Base-by-base conservation (phyloP, 1,139 yeast species). In the Kodamaea sp. region DNA sequence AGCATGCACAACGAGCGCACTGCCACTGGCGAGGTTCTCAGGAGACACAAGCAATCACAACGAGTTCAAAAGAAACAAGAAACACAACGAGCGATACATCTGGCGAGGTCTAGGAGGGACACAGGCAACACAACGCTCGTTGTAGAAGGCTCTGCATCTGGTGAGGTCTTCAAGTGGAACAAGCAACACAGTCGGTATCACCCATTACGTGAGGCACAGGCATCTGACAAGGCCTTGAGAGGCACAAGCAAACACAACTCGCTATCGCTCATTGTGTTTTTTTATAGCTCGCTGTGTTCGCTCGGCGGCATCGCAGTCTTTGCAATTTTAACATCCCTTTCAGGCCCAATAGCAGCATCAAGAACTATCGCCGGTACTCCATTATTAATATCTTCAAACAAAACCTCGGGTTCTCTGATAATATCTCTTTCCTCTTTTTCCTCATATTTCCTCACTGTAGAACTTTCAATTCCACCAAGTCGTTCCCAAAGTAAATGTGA, bases 401-500 rank as follows among this genome's bases (percentile, higher is more conserved):
- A 51, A 2, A 70, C 54, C 42, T 67, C 65, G 1, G 73, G 71
- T 38, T 65, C 57, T 6, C 46, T 44, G 8, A 46, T 30, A 15
- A 57, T 46, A 41, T 58, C 57, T 6, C 37, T 42, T 4, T 28
- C 39, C 29, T 47, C 44, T 8, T 31, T 36, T 6, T 41, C 47
- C 22, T 58, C 57, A 37, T 52, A 62, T 37, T 55, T 64, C 31
- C 66, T 49, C 5, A 68, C 71, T n/a, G 59, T 53, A 12, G 57
- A 51, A 42, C 73, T 63, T 26, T 66, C 65, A 29, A 59, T 46
- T 0, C 73, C 73, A 1, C 76, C 76, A 27, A 71, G 50, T 37
- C 75, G 50, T 43, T 71, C 73, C 77, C 77, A 71, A 15, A 71
- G 53, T 33, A 71, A 52, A 46, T 70, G 71, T 4, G 73, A 60